Percentiles rank a stretch among this genome's conserved stretches.
These are phyloP conservation scores for Podospora tetraspora DNA, from an alignment of 495 filamentous ascomycete species.

Conservation along the genomic window DNA sequence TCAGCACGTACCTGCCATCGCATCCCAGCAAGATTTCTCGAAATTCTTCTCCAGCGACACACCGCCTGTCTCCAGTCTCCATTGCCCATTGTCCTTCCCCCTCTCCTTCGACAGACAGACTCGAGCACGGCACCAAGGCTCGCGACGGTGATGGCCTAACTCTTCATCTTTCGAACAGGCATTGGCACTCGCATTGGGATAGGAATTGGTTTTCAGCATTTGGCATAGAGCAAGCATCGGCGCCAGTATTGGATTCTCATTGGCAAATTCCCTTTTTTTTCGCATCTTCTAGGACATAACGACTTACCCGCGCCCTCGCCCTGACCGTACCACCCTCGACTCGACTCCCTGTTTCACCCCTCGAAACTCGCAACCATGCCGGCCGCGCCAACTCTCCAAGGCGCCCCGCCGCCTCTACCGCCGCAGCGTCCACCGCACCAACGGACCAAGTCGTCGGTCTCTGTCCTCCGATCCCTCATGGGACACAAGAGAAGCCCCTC, in stretches of 20 bases:
- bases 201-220: constrained; percentile 14
- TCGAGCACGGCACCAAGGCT: background rate
- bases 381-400: constrained; percentile 16
- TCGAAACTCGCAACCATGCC: constrained; percentile 12
- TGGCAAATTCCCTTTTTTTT: constrained; percentile 8
- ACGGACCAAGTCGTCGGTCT: constrained; percentile 54
- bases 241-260: constrained; percentile 5
- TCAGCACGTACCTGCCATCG: no score
- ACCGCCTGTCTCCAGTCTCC: background rate
- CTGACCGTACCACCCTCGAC: background rate
- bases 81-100: background rate
- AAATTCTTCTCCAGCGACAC: constrained; percentile 1
- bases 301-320: background rate
- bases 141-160: constrained; percentile 18
- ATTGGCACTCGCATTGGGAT: constrained; percentile 16
- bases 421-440: constrained; percentile 25
- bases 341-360: background rate
- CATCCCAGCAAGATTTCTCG: background rate
- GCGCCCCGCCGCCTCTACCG: background rate
- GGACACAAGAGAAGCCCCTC: constrained; percentile 45
- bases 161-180: constrained; percentile 7
- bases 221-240: constrained; percentile 10
- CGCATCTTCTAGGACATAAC: background rate
- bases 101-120: background rate
- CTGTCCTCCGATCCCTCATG: constrained; percentile 54